These are phyloP conservation scores for Cladophialophora bantiana DNA, from an alignment of 2,329 filamentous ascomycete species.

Conservation along the genomic window DNA sequence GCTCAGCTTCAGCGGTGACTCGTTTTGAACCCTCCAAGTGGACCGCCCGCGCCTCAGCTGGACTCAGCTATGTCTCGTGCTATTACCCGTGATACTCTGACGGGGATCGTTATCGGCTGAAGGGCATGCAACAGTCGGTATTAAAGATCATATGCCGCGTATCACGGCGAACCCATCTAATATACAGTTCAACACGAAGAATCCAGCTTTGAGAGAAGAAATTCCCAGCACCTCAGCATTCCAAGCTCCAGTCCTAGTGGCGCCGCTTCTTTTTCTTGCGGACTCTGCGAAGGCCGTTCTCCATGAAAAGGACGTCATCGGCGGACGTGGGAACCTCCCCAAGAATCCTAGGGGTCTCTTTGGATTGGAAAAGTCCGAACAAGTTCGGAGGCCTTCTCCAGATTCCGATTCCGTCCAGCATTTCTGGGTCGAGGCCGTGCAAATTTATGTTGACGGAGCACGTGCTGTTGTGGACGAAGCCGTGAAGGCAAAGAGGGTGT, in stretches of 20 bases:
- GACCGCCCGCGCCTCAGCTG: too few species aligned
- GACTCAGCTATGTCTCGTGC: too few species aligned
- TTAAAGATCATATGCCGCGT: too few species aligned
- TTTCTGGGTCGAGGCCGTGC: not conserved
- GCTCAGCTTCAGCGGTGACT: too few species aligned
- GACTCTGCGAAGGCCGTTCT: not conserved
- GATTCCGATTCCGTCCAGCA: conserved; percentile 1
- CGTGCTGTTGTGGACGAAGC: not conserved
- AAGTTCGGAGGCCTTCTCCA: not conserved
- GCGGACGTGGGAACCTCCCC: not conserved
- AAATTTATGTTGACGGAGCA: not conserved
- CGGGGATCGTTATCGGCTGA: too few species aligned
- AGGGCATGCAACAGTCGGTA: too few species aligned
- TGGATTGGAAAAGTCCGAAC: not conserved
- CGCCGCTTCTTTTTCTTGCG: not conserved
- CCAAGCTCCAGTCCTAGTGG: not conserved
- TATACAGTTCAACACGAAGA: too few species aligned
- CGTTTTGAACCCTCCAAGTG: too few species aligned
- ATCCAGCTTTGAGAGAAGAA: too few species aligned
- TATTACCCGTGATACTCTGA: too few species aligned
- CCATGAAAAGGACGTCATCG: not conserved
- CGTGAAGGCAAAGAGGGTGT: not conserved
- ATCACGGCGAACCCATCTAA: too few species aligned
- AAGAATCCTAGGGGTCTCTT: not conserved
- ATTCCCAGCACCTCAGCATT: not conserved